These are phyloP conservation scores for Castanea mollissima DNA, from an alignment of 306 rosid species.

Conservation along the genomic window DNA sequence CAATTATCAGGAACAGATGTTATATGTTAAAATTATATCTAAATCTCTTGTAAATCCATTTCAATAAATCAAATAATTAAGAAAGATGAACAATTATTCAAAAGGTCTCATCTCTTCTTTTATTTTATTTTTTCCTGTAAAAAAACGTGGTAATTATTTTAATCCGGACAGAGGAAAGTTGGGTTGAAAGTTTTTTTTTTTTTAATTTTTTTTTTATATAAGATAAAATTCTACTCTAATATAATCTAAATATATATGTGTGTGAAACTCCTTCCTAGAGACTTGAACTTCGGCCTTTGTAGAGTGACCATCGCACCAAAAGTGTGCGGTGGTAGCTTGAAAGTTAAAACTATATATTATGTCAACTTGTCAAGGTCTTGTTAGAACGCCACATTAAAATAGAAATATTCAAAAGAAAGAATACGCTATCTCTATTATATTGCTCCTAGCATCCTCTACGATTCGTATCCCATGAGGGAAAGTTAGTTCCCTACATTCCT, in stretches of 20 bases:
- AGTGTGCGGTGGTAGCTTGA: background rate
- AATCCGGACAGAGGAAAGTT: constrained; percentile 2
- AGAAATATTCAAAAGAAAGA: background rate
- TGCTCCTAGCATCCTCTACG: background rate
- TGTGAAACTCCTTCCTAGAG: too few relatives aligned
- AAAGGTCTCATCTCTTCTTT: background rate
- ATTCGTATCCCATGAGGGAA: background rate
- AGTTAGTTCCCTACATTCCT: background rate
- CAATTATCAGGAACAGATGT: too few relatives aligned
- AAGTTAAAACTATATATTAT: background rate
- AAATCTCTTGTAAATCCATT: background rate
- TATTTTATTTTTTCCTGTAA: too few relatives aligned
- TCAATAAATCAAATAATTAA: background rate
- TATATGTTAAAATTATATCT: background rate
- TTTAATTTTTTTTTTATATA: too few relatives aligned
- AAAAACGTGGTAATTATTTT: constrained; percentile 20
- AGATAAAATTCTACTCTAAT: too few relatives aligned
- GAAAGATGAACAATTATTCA: background rate
- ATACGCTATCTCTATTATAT: background rate
- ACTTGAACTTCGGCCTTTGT: too few relatives aligned
- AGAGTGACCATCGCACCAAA: too few relatives aligned
- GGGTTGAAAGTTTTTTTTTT: background rate
- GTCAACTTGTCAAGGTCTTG: background rate
- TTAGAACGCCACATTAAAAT: background rate
- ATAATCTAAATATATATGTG: too few relatives aligned